Evolutionary conservation across 306 rosid genomes (phyloP).

Genomic region (Corylus avellana): DNA sequence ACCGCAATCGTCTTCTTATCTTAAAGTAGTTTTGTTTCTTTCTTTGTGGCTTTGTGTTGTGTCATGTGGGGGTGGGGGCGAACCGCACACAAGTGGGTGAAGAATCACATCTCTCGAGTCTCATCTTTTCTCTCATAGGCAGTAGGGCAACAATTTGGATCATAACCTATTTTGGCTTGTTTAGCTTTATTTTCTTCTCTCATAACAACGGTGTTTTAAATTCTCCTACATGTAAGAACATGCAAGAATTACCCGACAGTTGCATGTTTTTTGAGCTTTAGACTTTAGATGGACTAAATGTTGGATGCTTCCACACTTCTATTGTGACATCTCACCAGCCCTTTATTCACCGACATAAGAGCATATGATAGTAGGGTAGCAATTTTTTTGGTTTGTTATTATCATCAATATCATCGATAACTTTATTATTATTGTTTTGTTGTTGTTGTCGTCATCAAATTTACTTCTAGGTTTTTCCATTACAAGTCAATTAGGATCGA

Average conservation of each 20-base stretch:
- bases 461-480: no score
- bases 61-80: constrained; percentile 31
- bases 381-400: no score
- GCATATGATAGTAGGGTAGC: neutral
- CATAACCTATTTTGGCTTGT: constrained; percentile 9
- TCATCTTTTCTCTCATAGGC: neutral
- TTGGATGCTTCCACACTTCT: neutral
- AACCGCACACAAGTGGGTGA: constrained; percentile 28
- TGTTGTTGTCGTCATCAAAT: no score
- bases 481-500: no score
- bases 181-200: constrained; percentile 23
- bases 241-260: neutral
- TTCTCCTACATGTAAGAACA: constrained; percentile 8
- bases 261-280: constrained; percentile 6
- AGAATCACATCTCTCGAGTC: constrained; percentile 28
- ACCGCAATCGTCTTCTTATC: constrained; percentile 36
- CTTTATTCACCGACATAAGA: neutral
- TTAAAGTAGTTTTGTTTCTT: constrained; percentile 33
- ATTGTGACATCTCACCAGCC: constrained; percentile 1
- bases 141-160: constrained; percentile 23
- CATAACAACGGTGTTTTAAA: constrained; percentile 28
- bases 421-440: no score
- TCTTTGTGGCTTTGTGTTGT: constrained; percentile 19
- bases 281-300: neutral
- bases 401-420: no score